phyloP scores from a whole-genome alignment of 2,329 filamentous ascomycete species.

The Ceratocystis smalleyi region DNA sequence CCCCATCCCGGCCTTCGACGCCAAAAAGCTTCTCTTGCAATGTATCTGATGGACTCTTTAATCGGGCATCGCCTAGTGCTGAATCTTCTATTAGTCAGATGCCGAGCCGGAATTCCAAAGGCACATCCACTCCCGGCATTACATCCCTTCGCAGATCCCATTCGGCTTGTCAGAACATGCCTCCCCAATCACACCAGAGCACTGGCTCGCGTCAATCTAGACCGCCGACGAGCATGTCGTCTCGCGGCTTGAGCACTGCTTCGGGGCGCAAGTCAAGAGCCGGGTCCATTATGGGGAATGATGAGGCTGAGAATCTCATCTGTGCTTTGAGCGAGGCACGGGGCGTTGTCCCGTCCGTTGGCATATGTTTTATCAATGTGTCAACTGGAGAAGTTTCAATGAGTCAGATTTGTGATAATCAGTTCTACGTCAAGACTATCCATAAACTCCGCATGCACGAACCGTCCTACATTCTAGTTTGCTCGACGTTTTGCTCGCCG shows the following conservation, averaged over 20 bases:
- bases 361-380: constrained; percentile 74
- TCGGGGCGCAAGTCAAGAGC: constrained; percentile 33
- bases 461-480: constrained; percentile 65
- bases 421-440: constrained; percentile 76
- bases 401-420: constrained; percentile 83
- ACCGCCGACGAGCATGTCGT: constrained; percentile 14
- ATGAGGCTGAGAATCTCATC: constrained; percentile 54
- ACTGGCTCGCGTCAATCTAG: constrained; percentile 7
- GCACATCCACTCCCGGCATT: constrained; percentile 6
- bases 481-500: constrained; percentile 49
- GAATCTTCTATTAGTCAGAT: constrained; percentile 15
- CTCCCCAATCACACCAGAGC: constrained; percentile 1
- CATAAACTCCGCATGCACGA: constrained; percentile 73
- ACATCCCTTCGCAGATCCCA: neutral
- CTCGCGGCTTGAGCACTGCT: constrained; percentile 25
- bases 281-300: constrained; percentile 28
- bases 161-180: neutral
- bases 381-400: constrained; percentile 71
- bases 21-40: neutral
- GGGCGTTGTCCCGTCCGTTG: constrained; percentile 71
- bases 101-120: constrained; percentile 11
- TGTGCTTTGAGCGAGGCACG: constrained; percentile 80
- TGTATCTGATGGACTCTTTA: neutral
- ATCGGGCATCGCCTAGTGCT: constrained; percentile 7
- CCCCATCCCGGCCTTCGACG: constrained; percentile 4